These are phyloP conservation scores for Corallochytrium limacisporum DNA, from an alignment of 78 protist species.

Conservation along the genomic window DNA sequence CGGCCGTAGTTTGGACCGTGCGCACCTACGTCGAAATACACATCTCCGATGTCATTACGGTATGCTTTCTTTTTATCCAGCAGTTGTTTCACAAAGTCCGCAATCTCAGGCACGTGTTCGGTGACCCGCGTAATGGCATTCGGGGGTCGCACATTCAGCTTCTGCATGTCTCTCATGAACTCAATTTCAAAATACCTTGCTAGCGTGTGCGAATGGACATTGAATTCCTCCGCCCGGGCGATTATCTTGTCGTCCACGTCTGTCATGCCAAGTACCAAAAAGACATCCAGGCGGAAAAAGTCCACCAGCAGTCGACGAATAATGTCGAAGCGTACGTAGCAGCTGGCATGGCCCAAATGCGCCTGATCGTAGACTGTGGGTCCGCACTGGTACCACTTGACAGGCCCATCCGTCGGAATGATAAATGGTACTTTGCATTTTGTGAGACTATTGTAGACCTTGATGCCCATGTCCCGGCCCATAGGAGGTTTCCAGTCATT, in stretches of 20 bases:
- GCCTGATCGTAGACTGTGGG: neutral
- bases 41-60: neutral
- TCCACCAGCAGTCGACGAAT: slow-evolving; percentile 74
- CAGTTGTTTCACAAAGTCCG: slow-evolving; percentile 48
- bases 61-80: slow-evolving; percentile 50
- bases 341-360: slow-evolving; percentile 5
- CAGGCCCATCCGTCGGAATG: neutral
- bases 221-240: neutral
- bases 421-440: neutral
- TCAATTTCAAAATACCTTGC: slow-evolving; percentile 51
- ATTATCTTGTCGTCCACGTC: slow-evolving; percentile 18
- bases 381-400: slow-evolving; percentile 5
- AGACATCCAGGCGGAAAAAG: slow-evolving; percentile 37
- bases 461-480: neutral
- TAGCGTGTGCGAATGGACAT: neutral
- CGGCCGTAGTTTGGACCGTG: neutral
- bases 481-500: too few species aligned
- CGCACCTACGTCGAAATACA: neutral
- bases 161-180: slow-evolving; percentile 73
- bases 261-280: slow-evolving; percentile 1
- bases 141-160: slow-evolving; percentile 57
- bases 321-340: slow-evolving; percentile 81
- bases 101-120: slow-evolving; percentile 81
- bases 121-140: slow-evolving; percentile 79
- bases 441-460: neutral